Base-by-base conservation (phyloP, 2,329 filamentous ascomycete species). In the Alternaria hordeiaustralica region DNA sequence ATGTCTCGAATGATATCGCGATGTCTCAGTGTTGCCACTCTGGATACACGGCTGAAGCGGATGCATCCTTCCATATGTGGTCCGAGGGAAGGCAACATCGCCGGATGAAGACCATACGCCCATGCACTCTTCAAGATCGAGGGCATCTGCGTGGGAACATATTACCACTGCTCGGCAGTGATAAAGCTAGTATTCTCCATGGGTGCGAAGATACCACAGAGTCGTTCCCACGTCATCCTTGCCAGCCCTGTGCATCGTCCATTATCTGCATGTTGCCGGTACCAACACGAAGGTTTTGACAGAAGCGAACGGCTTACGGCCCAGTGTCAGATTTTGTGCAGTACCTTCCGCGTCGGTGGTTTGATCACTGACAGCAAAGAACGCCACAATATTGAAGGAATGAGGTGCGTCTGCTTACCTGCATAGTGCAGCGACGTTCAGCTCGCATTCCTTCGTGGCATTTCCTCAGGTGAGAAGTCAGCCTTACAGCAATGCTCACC, bases 321-420 rank as follows among this genome's bases (percentile, higher is more conserved):
- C 26, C 44, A 44, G 57, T 58, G 58, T 66, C 63, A 59, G 58
- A 61, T 55, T 50, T 44, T 33, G 51, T 46, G 64, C 41, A 45
- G 33, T 20, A 47, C 9, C 60, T 49, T 44, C 33, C 60, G 53
- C 20, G 61, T 33, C 45, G 41, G 45, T 62, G 45, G 41, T 30
- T 54, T 53, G 45, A 44, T 57, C 21, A 30, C 26, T 60, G 64
- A 64, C 62, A 65, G 58, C 66, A 51, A 63, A 61, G 59, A 53
- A 21, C 68, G 71, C 71, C 72, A 76, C 71, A 73, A 73, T 74
- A 72, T 74, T 70, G 68, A 55, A 63, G 60, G 33, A 44, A 21
- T 47, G 46, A 41, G 25, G 43, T 45, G 61, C 46, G 36, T 26
- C 58, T 47, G 66, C 61, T 72, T 60, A 71, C 64, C 41, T 69